These are phyloP conservation scores for Annulohypoxylon maeteangense DNA, from an alignment of 495 filamentous ascomycete species.

Conservation along the genomic window DNA sequence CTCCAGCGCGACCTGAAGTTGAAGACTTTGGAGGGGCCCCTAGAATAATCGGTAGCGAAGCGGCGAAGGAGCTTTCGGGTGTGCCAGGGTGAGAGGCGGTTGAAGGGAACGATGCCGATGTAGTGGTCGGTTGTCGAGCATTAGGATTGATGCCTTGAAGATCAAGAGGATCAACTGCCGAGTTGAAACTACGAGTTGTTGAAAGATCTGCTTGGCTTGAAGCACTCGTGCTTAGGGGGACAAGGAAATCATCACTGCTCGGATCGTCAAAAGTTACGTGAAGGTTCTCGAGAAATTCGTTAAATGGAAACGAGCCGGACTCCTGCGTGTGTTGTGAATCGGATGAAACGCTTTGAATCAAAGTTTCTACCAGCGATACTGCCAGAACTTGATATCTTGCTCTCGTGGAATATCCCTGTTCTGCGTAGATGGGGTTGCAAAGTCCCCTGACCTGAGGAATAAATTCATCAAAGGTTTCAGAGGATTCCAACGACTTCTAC, in stretches of 20 bases:
- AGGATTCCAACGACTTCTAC: slow-evolving; percentile 48
- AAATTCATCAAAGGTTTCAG: slow-evolving; percentile 49
- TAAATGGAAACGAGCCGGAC: slow-evolving; percentile 21
- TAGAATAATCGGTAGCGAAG: slow-evolving; percentile 17
- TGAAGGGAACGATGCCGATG: slow-evolving; percentile 26
- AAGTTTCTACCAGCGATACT: slow-evolving; percentile 49
- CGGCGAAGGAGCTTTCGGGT: slow-evolving; percentile 30
- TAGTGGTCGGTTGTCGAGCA: slow-evolving; percentile 8
- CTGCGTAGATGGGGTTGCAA: slow-evolving; percentile 54
- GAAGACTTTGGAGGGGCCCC: slow-evolving; percentile 30
- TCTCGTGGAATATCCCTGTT: slow-evolving; percentile 47
- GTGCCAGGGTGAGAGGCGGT: slow-evolving; percentile 38
- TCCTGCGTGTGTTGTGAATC: slow-evolving; percentile 32
- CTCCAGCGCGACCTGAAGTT: slow-evolving; percentile 21
- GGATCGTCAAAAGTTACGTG: slow-evolving; percentile 21
- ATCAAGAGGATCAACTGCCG: slow-evolving; percentile 13
- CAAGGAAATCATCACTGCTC: slow-evolving; percentile 8
- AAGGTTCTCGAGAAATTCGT: slow-evolving; percentile 35
- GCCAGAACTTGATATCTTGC: slow-evolving; percentile 52
- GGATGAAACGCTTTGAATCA: slow-evolving; percentile 40
- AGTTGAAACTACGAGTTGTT: slow-evolving; percentile 7
- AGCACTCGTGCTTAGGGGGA: neutral
- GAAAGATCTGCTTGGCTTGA: slow-evolving; percentile 21
- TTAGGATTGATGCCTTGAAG: slow-evolving; percentile 23
- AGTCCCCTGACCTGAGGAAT: slow-evolving; percentile 47